Percentiles rank a stretch among this genome's conserved stretches.
Evolutionary conservation across 179 eudicot species (phyloP).

Genomic region (Pouteria campechiana): DNA sequence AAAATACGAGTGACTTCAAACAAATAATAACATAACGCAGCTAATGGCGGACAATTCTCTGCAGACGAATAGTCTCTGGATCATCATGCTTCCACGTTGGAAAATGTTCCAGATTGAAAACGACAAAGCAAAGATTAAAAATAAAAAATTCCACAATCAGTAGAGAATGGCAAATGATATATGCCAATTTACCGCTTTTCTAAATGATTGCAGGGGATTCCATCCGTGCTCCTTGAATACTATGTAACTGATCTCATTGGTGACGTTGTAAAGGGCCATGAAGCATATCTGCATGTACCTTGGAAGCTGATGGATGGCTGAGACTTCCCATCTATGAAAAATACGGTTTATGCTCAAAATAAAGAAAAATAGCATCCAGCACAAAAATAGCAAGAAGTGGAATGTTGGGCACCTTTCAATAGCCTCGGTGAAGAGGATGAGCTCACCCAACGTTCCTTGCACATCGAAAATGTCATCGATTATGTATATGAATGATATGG

Average conservation of each 20-base stretch:
- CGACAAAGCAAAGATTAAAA: no score
- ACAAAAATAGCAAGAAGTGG: background rate
- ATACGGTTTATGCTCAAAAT: no score
- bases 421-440: slow-evolving; percentile 42
- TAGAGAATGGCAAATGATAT: no score
- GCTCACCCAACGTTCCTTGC: slow-evolving; percentile 40
- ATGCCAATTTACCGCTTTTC: slow-evolving; percentile 25
- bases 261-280: slow-evolving; percentile 24
- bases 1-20: no score
- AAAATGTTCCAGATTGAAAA: no score
- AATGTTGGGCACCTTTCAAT: slow-evolving; percentile 19
- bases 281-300: slow-evolving; percentile 30
- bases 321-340: slow-evolving; percentile 27
- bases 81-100: no score
- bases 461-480: slow-evolving; percentile 63
- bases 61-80: no score
- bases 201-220: slow-evolving; percentile 11
- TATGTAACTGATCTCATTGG: slow-evolving; percentile 21
- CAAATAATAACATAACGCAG: no score
- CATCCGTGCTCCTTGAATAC: slow-evolving; percentile 17
- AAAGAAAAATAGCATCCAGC: no score
- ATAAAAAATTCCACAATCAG: no score
- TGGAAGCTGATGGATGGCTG: slow-evolving; percentile 19
- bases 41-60: no score
- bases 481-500: slow-evolving; percentile 36